phyloP scores from a whole-genome alignment of 1,139 yeast genomes.

The Blastobotrys serpentis region DNA sequence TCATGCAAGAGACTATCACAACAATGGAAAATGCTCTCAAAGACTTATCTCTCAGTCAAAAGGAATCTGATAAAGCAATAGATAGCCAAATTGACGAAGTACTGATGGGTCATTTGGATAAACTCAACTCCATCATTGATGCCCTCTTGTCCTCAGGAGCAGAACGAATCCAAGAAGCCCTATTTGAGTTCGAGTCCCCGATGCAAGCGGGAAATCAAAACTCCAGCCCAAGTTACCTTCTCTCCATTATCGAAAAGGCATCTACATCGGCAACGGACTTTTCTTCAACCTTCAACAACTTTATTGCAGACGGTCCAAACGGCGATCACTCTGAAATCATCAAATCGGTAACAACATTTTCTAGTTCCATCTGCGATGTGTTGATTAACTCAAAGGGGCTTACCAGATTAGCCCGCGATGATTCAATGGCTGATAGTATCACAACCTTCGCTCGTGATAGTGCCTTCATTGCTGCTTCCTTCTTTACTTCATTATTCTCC shows the following conservation, averaged over 20 bases:
- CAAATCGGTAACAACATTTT: conserved; percentile 63
- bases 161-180: conserved; percentile 68
- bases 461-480: conserved; percentile 61
- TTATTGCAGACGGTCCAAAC: conserved; percentile 72
- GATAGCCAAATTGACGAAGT: conserved; percentile 61
- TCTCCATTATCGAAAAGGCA: conserved; percentile 69
- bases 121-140: conserved; percentile 63
- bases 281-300: conserved; percentile 74
- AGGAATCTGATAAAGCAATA: conserved; percentile 52
- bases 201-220: conserved; percentile 82
- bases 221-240: conserved; percentile 69
- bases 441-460: conserved; percentile 53
- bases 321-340: conserved; percentile 71
- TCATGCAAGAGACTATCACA: conserved; percentile 61
- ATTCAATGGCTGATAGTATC: conserved; percentile 52
- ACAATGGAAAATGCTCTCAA: conserved; percentile 69
- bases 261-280: conserved; percentile 77
- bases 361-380: conserved; percentile 64
- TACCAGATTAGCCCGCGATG: conserved; percentile 52
- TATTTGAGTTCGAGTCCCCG: conserved; percentile 72
- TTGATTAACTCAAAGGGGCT: conserved; percentile 72
- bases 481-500: conserved; percentile 60
- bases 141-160: conserved; percentile 69
- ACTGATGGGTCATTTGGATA: conserved; percentile 49
- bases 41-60: conserved; percentile 46